Evolutionary conservation across 257 asterid species (phyloP), one percentile per base, ranked within the genome.

Genomic region (Przewalskia tangutica): DNA sequence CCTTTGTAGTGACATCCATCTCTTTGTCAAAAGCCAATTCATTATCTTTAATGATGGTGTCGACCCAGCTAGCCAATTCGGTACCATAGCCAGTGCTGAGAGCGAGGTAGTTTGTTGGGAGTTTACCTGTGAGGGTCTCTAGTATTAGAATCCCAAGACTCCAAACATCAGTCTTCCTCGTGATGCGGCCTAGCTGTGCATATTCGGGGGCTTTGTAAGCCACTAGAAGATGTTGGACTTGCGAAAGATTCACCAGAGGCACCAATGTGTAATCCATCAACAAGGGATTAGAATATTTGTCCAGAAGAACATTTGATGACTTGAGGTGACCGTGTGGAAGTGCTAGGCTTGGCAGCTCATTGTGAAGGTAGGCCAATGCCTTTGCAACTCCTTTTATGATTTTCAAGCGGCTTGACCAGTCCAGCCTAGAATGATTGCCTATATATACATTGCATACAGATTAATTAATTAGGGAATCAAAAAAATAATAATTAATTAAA

Each of bases 151-250:
- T 83, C 42, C 99, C 99, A 10, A 95, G 87, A 88, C 95, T 89
- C 99, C 99, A 95, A 4, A 94, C 97, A 23, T 95, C 99, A 1
- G 92, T 89, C 77, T 91, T 94, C 93, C 86, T 90, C 8, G 92
- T 89, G 11, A 86, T 81, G 1, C 86, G 87, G 3, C 89, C 88
- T 0, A 17, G 65, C n/a, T 79, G 84, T 42, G 89, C 84, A 16
- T 88, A 95, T 16, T 95, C 98, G 0, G 98, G 98, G 4, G 95
- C 89, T 66, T 92, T 93, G 67, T 95, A 93, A 0, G 92, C 97
- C 48, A 91, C 97, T 0, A 95, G 90, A 60, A 91, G 87, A 38
- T 90, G 84, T 11, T 87, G 89, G 50, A 92, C 89, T 83, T 93
- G 97, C 23, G 82, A 85, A 0, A 86, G 89, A 84, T 95, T 95